Conservation (phyloP, 1,284 basidiomycete species). For the Xanthoconium separans region DNA sequence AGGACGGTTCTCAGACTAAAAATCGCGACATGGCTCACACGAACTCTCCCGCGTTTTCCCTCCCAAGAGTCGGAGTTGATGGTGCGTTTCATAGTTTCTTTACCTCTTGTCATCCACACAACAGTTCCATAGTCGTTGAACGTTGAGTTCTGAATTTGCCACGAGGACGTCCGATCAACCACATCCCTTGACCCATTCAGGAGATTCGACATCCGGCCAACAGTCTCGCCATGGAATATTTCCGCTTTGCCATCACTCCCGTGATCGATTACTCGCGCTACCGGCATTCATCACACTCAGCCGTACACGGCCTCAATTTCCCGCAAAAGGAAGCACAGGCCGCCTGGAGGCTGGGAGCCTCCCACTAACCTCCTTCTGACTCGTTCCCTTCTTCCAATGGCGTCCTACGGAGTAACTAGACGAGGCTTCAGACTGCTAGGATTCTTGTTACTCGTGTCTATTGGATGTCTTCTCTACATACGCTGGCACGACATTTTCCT, state of each 20-base stretch:
- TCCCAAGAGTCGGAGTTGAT: not conserved
- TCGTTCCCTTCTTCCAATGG: constrained; percentile 13
- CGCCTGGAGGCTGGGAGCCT: not conserved
- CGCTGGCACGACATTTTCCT: constrained; percentile 6
- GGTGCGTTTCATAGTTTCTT: not conserved
- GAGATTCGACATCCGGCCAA: too few relatives aligned
- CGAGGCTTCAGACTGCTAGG: constrained; percentile 21
- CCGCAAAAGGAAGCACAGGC: constrained; percentile 4
- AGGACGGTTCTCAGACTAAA: too few relatives aligned
- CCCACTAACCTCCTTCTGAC: not conserved
- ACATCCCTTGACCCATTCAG: not conserved
- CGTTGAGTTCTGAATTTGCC: not conserved
- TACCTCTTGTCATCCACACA: not conserved
- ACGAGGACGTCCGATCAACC: not conserved
- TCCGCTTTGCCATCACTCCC: constrained; percentile 1
- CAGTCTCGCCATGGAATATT: not conserved
- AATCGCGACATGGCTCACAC: not conserved
- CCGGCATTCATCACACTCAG: not conserved
- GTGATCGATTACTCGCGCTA: not conserved
- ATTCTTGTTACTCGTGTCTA: constrained; percentile 4
- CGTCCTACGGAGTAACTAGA: constrained; percentile 23
- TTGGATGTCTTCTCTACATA: constrained; percentile 8
- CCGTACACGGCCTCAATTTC: not conserved
- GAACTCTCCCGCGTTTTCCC: too few relatives aligned
- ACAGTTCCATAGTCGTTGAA: not conserved